Percentiles rank a stretch among this genome's conserved stretches.
phyloP scores from a whole-genome alignment of 441 rosid species.

The Gossypium lobatum region DNA sequence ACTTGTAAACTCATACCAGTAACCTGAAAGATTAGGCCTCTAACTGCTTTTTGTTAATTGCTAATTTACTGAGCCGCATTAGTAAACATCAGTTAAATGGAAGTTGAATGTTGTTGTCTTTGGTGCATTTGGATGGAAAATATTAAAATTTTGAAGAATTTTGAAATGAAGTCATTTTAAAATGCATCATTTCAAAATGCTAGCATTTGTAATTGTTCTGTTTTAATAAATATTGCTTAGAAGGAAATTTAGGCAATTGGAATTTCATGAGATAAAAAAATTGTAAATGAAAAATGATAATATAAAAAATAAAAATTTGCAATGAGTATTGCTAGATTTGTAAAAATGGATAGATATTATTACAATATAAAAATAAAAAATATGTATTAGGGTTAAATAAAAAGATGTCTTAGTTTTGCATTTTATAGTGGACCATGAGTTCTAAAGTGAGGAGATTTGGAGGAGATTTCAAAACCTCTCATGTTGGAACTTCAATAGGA shows the following conservation, averaged over 20 bases:
- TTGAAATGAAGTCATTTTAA: conserved; percentile 1
- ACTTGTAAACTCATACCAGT: background rate
- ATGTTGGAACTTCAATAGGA: background rate
- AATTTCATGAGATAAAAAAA: background rate
- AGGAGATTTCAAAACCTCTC: background rate
- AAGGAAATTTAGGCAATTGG: background rate
- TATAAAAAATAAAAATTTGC: background rate
- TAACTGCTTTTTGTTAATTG: background rate
- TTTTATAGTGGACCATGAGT: background rate
- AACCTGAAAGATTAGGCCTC: background rate
- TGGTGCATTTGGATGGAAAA: conserved; percentile 1
- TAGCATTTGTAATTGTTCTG: background rate
- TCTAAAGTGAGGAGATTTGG: background rate
- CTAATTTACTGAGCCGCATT: background rate
- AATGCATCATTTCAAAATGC: background rate
- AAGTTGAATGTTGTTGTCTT: background rate
- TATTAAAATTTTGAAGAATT: background rate
- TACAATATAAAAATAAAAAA: background rate
- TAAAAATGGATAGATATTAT: background rate
- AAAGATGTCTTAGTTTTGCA: background rate
- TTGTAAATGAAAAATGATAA: background rate
- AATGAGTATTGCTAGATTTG: background rate
- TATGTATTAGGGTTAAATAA: background rate
- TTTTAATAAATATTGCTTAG: background rate
- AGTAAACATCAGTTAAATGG: background rate